These are phyloP conservation scores for Saccharomycopsis olivae DNA, from an alignment of 805 yeast genomes.

Conservation along the genomic window DNA sequence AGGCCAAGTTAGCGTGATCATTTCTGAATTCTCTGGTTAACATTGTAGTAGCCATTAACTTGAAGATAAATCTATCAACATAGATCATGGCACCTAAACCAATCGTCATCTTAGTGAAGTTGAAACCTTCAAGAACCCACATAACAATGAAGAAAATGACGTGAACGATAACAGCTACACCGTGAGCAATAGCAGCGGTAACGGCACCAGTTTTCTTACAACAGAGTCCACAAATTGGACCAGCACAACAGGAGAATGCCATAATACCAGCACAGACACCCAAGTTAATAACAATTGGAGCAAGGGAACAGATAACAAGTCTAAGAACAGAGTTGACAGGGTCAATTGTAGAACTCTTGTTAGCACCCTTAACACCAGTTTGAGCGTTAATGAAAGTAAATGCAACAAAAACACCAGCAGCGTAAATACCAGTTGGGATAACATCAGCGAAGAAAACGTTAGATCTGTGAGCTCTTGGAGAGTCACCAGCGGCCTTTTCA, in stretches of 20 bases:
- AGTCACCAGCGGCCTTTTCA: slow-evolving; percentile 55
- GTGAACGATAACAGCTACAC: slow-evolving; percentile 41
- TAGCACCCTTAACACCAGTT: slow-evolving; percentile 50
- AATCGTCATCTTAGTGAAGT: slow-evolving; percentile 45
- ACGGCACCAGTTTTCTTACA: slow-evolving; percentile 37
- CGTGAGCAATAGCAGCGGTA: slow-evolving; percentile 48
- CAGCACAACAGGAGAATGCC: slow-evolving; percentile 91
- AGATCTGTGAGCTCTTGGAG: slow-evolving; percentile 65
- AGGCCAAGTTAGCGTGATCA: slow-evolving; percentile 51
- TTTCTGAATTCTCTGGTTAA: slow-evolving; percentile 54
- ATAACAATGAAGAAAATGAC: slow-evolving; percentile 48
- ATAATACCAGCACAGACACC: slow-evolving; percentile 74
- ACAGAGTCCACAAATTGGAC: slow-evolving; percentile 79
- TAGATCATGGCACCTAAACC: slow-evolving; percentile 49
- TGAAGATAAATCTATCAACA: slow-evolving; percentile 49
- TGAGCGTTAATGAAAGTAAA: slow-evolving; percentile 79
- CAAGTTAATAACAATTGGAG: slow-evolving; percentile 82
- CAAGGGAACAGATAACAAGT: slow-evolving; percentile 71
- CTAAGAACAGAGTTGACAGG: slow-evolving; percentile 61
- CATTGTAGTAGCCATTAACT: slow-evolving; percentile 35
- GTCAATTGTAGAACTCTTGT: slow-evolving; percentile 21
- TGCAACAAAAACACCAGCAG: slow-evolving; percentile 60
- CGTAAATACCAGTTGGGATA: slow-evolving; percentile 57
- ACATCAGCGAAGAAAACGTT: slow-evolving; percentile 77
- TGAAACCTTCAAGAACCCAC: slow-evolving; percentile 61